A percentile compares a stretch with the other conserved stretches of the same genome.
Evolutionary conservation across 2,329 filamentous ascomycete genomes (phyloP).

Genomic region (Massarina eburnea): DNA sequence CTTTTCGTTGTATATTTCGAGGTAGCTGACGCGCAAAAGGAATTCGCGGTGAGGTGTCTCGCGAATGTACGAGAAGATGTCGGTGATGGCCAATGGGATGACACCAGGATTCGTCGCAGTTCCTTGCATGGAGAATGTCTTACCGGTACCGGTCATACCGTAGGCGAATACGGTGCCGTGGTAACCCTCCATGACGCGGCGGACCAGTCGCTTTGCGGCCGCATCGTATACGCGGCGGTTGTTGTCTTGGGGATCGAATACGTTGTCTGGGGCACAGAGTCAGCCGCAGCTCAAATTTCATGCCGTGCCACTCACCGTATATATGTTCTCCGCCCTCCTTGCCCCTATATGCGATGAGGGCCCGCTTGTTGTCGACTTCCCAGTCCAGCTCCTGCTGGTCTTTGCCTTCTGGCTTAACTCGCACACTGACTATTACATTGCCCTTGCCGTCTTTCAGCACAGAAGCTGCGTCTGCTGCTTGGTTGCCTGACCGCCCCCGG

Average conservation of each 20-base stretch:
- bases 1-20: slow-evolving; percentile 98
- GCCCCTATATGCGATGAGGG: slow-evolving; percentile 79
- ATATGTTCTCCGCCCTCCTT: slow-evolving; percentile 90
- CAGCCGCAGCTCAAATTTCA: slow-evolving; percentile 10
- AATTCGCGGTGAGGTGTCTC: slow-evolving; percentile 96
- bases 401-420: slow-evolving; percentile 82
- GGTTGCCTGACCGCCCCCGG: slow-evolving; percentile 51
- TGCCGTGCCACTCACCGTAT: slow-evolving; percentile 67
- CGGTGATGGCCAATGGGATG: slow-evolving; percentile 94
- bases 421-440: slow-evolving; percentile 93
- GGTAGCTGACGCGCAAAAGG: slow-evolving; percentile 89
- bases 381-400: slow-evolving; percentile 77
- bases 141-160: slow-evolving; percentile 97
- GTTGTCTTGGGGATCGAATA: slow-evolving; percentile 90
- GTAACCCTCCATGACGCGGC: slow-evolving; percentile 98
- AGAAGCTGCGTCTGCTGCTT: slow-evolving; percentile 27
- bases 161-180: slow-evolving; percentile 98
- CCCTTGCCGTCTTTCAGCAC: slow-evolving; percentile 73
- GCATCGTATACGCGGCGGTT: slow-evolving; percentile 95
- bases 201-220: slow-evolving; percentile 87
- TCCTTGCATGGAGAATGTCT: slow-evolving; percentile 99
- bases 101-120: slow-evolving; percentile 94
- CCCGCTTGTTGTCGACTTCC: slow-evolving; percentile 84
- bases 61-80: slow-evolving; percentile 98
- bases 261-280: slow-evolving; percentile 70